A percentile compares a stretch with the other conserved stretches of the same genome.
phyloP scores from a whole-genome alignment of 1,139 yeast genomes.

The Sugiyamaella sp. region DNA sequence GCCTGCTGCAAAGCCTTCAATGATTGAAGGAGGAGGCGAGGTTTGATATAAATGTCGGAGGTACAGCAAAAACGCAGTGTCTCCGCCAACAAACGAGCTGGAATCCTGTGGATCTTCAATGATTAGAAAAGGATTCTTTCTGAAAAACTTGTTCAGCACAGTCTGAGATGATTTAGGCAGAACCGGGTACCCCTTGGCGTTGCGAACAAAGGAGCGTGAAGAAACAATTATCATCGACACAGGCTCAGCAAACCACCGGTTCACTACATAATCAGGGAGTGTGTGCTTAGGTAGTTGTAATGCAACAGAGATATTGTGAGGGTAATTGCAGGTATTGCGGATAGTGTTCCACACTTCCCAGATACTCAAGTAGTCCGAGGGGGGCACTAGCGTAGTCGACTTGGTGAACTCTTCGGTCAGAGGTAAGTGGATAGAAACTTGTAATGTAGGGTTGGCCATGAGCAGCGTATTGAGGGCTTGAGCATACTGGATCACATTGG shows the following conservation, averaged over 20 bases:
- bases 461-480: slow-evolving; percentile 45
- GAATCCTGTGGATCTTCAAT: slow-evolving; percentile 36
- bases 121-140: slow-evolving; percentile 40
- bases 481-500: slow-evolving; percentile 53
- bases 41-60: slow-evolving; percentile 53
- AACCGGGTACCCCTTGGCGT: slow-evolving; percentile 63
- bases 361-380: slow-evolving; percentile 56
- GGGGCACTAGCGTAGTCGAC: slow-evolving; percentile 41
- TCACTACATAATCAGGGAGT: slow-evolving; percentile 52
- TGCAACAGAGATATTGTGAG: slow-evolving; percentile 56
- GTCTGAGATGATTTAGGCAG: slow-evolving; percentile 57
- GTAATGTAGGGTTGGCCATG: slow-evolving; percentile 37
- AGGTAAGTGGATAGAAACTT: slow-evolving; percentile 46
- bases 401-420: slow-evolving; percentile 49
- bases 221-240: slow-evolving; percentile 58
- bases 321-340: slow-evolving; percentile 55
- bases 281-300: slow-evolving; percentile 56
- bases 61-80: slow-evolving; percentile 53
- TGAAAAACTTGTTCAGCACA: slow-evolving; percentile 47
- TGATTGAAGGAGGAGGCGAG: slow-evolving; percentile 39
- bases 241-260: slow-evolving; percentile 69
- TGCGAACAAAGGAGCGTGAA: slow-evolving; percentile 55
- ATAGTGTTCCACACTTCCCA: slow-evolving; percentile 76
- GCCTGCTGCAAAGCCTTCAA: slow-evolving; percentile 43
- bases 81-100: slow-evolving; percentile 46